These are phyloP conservation scores for Collybiopsis luxurians DNA, from an alignment of 768 basidiomycete species.

Conservation along the genomic window DNA sequence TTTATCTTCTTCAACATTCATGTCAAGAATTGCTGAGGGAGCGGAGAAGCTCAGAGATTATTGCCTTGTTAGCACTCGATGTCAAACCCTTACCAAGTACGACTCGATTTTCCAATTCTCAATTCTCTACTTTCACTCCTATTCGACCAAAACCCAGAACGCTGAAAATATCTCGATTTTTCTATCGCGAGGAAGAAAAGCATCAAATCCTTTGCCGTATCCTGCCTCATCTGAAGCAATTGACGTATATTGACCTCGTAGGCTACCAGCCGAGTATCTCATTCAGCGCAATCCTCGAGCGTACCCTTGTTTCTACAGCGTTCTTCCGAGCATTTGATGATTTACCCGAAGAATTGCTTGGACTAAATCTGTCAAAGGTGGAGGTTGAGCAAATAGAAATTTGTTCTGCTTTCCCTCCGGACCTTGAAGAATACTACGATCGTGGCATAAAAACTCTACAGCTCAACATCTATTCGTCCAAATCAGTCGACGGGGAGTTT, in stretches of 20 bases:
- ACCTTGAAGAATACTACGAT: neutral
- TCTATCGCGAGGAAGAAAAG: too few relatives aligned
- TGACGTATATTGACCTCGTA: neutral
- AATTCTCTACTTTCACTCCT: too few relatives aligned
- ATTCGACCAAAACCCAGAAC: too few relatives aligned
- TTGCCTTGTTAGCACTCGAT: too few relatives aligned
- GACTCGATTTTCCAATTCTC: too few relatives aligned
- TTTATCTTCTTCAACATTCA: too few relatives aligned
- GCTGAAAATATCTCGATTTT: too few relatives aligned
- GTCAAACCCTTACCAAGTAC: too few relatives aligned
- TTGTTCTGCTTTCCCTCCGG: neutral
- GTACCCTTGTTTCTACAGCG: neutral
- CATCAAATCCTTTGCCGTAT: neutral
- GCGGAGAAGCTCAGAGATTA: too few relatives aligned
- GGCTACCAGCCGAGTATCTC: neutral
- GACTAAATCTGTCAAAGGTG: neutral
- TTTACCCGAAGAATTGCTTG: neutral
- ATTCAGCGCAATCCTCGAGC: neutral
- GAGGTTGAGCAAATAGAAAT: neutral
- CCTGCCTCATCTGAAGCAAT: neutral
- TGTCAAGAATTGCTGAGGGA: too few relatives aligned
- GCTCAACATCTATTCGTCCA: neutral
- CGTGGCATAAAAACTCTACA: neutral
- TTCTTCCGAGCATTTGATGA: neutral
- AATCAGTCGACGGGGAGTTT: neutral